Percentiles rank a stretch among this genome's conserved stretches.
These are phyloP conservation scores for Penicilliopsis zonata DNA, from an alignment of 495 filamentous ascomycete genomes.

Conservation along the genomic window DNA sequence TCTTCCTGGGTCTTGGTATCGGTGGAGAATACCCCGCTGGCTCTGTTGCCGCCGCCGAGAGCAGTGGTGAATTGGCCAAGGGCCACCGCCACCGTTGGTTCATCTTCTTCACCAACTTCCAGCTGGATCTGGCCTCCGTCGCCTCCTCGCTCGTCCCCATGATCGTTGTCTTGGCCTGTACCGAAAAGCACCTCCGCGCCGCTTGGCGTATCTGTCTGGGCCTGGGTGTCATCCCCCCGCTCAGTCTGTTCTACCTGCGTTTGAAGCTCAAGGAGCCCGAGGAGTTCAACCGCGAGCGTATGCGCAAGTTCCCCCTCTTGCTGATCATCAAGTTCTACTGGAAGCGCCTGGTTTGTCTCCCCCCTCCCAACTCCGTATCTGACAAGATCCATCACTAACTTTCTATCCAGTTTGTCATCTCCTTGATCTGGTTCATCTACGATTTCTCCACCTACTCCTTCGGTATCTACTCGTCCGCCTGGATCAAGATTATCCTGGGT, in stretches of 20 bases:
- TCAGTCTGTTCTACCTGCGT: slow-evolving; percentile 63
- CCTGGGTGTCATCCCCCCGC: slow-evolving; percentile 66
- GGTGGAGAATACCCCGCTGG: slow-evolving; percentile 84
- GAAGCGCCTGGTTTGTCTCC: slow-evolving; percentile 25
- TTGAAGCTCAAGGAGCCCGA: slow-evolving; percentile 72
- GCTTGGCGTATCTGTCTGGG: slow-evolving; percentile 71
- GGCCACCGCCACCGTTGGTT: slow-evolving; percentile 86
- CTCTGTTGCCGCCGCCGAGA: slow-evolving; percentile 73
- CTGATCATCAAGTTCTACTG: slow-evolving; percentile 45
- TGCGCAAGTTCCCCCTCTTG: slow-evolving; percentile 38
- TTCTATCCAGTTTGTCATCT: slow-evolving; percentile 58
- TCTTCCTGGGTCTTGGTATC: slow-evolving; percentile 58
- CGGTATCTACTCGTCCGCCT: slow-evolving; percentile 62
- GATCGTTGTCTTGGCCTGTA: slow-evolving; percentile 57
- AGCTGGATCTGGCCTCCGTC: slow-evolving; percentile 75
- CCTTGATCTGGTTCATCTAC: slow-evolving; percentile 85
- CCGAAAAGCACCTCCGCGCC: slow-evolving; percentile 54
- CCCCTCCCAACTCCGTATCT: no score
- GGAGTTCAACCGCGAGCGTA: slow-evolving; percentile 55
- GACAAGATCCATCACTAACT: no score
- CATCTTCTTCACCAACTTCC: slow-evolving; percentile 83
- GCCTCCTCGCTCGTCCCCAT: slow-evolving; percentile 61
- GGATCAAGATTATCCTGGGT: slow-evolving; percentile 54
- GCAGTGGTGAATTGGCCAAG: slow-evolving; percentile 63
- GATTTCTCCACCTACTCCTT: slow-evolving; percentile 78